Percentiles rank a stretch among this genome's conserved stretches.
phyloP scores from a whole-genome alignment of 1,284 basidiomycete genomes.

The Cutaneotrichosporon sp. region DNA sequence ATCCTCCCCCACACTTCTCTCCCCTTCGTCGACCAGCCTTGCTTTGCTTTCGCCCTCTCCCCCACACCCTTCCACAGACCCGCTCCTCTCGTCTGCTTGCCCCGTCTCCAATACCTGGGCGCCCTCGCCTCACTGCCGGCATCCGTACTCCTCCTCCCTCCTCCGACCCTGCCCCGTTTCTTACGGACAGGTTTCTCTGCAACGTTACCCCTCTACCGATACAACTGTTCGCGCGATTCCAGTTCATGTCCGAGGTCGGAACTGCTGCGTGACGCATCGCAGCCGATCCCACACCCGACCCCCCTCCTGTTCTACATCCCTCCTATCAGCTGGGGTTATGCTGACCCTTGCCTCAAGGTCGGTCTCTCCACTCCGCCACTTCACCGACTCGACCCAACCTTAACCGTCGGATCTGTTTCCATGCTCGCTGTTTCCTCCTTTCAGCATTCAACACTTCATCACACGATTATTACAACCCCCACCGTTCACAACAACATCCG shows the following conservation, averaged over 20 bases:
- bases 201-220: background rate
- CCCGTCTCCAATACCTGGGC: background rate
- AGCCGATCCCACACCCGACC: background rate
- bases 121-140: background rate
- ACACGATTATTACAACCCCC: background rate
- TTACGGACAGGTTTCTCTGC: background rate
- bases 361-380: background rate
- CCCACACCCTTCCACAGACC: too few relatives aligned
- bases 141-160: background rate
- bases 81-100: background rate
- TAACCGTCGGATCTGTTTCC: background rate
- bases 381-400: background rate
- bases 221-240: background rate
- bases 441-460: background rate
- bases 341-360: background rate
- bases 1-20: too few relatives aligned
- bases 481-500: background rate
- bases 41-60: too few relatives aligned
- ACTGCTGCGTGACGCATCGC: background rate
- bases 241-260: background rate
- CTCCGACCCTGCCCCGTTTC: conserved; percentile 1
- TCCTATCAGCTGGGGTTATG: background rate
- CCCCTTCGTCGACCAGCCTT: too few relatives aligned
- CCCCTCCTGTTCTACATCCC: too few relatives aligned
- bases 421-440: background rate